Evolutionary conservation across 805 yeast species (phyloP), one percentile per base, ranked within the genome.

Genomic region (Candida alai): DNA sequence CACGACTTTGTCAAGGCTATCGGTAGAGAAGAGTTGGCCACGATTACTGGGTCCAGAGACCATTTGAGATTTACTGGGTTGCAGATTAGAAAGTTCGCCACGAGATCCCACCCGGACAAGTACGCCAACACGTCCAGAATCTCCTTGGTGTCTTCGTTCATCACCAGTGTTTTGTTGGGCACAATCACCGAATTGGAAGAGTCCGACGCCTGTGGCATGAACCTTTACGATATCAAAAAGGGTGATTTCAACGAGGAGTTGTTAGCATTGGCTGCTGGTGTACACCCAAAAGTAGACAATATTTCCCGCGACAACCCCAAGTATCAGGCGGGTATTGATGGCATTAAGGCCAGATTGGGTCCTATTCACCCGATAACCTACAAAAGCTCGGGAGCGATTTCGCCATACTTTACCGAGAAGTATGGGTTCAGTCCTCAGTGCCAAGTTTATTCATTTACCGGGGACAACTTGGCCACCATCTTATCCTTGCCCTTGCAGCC

Each of bases 141-240:
- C 24, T 73, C 88, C 1, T 61, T 89, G 29, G 87, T 88, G 1
- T 84, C 95, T 1, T 78, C 82, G 35, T 88, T 88, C 50, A 60
- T 87, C 20, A 79, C 90, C 5, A 74, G 86, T 19, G 62, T 89
- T 9, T 65, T 89, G 19, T 58, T 79, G 26, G 94, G 94, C 7
- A 48, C 65, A 35, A 63, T 84, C 28, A 68, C 81, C 3, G 69
- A 73, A 3, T 62, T 86, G 37, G 97, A 88, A 46, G 80, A 81
- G 47, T 78, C 86, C 10, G 97, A 89, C 58, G 95, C 85, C 2
- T 86, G 96, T 60, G 97, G 97, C 8, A 87, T 87, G 93, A 89
- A 89, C 48, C 49, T 88, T 30, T 87, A 85, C 64, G 89, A 85
- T 55, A 73, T 88, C 25, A 43, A 62, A n/a, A 62, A 73, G 8